A percentile compares a stretch with the other conserved stretches of the same genome.
Evolutionary conservation across 2,329 filamentous ascomycete genomes (phyloP).

Genomic region (Lachnellula cervina): DNA sequence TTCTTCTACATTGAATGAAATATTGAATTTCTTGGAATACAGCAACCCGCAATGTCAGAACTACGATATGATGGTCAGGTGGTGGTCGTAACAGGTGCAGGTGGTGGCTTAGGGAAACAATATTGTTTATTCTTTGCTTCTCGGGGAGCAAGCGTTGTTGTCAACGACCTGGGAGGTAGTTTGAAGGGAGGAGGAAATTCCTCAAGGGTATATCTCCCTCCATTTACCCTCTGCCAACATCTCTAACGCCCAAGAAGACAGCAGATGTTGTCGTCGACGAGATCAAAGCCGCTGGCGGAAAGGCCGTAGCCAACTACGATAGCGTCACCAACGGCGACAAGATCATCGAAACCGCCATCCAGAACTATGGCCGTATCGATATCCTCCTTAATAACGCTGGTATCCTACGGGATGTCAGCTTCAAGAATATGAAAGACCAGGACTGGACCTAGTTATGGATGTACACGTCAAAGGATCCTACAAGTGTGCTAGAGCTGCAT

Average conservation of each 20-base stretch:
- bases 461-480: constrained; percentile 93
- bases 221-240: background rate
- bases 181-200: constrained; percentile 90
- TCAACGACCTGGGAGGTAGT: constrained; percentile 91
- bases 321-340: constrained; percentile 86
- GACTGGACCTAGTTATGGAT: constrained; percentile 93
- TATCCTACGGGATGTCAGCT: constrained; percentile 86
- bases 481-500: constrained; percentile 91
- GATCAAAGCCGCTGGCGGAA: constrained; percentile 83
- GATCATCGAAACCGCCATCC: constrained; percentile 86
- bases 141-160: constrained; percentile 87
- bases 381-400: constrained; percentile 97
- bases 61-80: constrained; percentile 83
- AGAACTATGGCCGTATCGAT: constrained; percentile 81
- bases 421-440: constrained; percentile 97
- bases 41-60: constrained; percentile 46
- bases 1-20: background rate
- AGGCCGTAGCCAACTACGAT: constrained; percentile 97
- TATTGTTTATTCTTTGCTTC: constrained; percentile 86
- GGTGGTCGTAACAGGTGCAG: constrained; percentile 82
- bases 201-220: constrained; percentile 60
- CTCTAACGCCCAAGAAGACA: constrained; percentile 46
- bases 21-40: constrained; percentile 1
- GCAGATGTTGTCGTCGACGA: constrained; percentile 79
- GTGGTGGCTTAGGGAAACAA: constrained; percentile 74